Evolutionary conservation across 2,329 filamentous ascomycete species (phyloP), one percentile per base, ranked within the genome.

Genomic region (Phialophora expanda): DNA sequence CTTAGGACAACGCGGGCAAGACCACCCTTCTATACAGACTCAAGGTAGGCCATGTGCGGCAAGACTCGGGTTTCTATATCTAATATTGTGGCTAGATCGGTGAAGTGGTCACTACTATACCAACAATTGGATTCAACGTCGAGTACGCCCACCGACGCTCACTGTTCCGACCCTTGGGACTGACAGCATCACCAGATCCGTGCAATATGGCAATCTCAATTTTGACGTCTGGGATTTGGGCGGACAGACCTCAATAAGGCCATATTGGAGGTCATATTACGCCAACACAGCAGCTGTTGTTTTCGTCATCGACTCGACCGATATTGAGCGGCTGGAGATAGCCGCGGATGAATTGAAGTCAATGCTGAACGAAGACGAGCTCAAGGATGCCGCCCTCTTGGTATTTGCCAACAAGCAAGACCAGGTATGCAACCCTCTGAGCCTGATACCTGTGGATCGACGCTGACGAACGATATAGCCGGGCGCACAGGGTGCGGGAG

Each of bases 381-480:
- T 99, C 62, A 91, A 92, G 76, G 95, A 98, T 75, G 94, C 95
- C 12, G 89, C 93, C 24, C 82, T 99, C 62, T 82, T 99, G 62
- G 95, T 99, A 11, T 99, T 98, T 79, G 95, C 95, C 75, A 99
- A 99, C 82, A 99, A 99, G 83, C 95, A 99, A 79, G 95, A 99
- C 81, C 72, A 73, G 62, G 71, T 72, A 67, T 17, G 65, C 24
- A 56, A 14, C n/a, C 4, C 22, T 26, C 24, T 30, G 1, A 32
- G 26, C n/a, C 12, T n/a, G 20, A 17, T 11, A 22, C 26, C 22
- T 26, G 46, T 20, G 30, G 44, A 60, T 12, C n/a, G 20, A 7
- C 12, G 60, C 65, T 69, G 41, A 70, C 46, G 20, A 14, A 38
- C 22, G n/a, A 17, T 93, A 98, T 24, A 55, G 79, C 94, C 94